Conservation (phyloP, 2,329 filamentous ascomycete species). For the Colletotrichum neosansevieriae region DNA sequence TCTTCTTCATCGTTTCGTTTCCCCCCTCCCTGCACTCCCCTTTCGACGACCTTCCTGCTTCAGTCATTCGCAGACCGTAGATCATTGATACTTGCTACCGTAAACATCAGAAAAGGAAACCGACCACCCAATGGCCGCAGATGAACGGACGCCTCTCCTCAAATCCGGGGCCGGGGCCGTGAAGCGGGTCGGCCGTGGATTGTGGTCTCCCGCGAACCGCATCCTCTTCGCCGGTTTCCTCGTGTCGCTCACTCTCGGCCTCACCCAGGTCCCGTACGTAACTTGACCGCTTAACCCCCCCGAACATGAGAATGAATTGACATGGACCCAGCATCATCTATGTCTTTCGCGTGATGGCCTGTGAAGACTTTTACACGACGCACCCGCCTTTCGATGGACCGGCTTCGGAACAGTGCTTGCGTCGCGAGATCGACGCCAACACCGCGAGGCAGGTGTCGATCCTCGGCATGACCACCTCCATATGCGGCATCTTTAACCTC, state of each 20-base stretch:
- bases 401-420: constrained; percentile 66
- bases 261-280: constrained; percentile 62
- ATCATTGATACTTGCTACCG: background rate
- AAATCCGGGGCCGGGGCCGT: constrained; percentile 37
- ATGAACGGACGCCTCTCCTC: constrained; percentile 38
- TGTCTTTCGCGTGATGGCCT: constrained; percentile 79
- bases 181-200: constrained; percentile 36
- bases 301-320: constrained; percentile 14
- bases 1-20: background rate
- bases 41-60: constrained; percentile 16
- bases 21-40: background rate
- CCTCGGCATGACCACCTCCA: constrained; percentile 74
- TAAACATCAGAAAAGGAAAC: background rate
- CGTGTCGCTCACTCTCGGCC: constrained; percentile 64
- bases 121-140: constrained; percentile 31
- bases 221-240: constrained; percentile 71
- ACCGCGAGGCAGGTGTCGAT: constrained; percentile 75
- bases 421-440: constrained; percentile 72
- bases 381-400: constrained; percentile 62
- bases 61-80: constrained; percentile 9
- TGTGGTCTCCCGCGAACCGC: constrained; percentile 50
- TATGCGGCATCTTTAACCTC: constrained; percentile 76
- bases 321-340: constrained; percentile 61
- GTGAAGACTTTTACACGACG: constrained; percentile 74
- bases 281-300: background rate